These are phyloP conservation scores for Spiromastix sp. DNA, from an alignment of 2,329 filamentous ascomycete species.

Conservation along the genomic window DNA sequence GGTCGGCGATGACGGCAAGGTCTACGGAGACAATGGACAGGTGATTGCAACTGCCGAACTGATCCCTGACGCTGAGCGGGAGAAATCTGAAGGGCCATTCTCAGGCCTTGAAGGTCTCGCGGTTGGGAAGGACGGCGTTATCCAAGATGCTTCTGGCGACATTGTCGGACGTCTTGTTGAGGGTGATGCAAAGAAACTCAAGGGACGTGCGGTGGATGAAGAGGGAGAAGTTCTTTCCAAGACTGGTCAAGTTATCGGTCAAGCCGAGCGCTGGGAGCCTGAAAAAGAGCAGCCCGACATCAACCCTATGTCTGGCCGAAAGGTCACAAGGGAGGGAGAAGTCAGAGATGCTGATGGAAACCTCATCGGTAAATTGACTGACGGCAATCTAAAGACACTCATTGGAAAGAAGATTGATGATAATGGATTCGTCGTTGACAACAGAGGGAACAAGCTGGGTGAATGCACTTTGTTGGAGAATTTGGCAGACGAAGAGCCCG, in stretches of 20 bases:
- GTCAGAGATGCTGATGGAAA: constrained; percentile 37
- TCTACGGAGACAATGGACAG: constrained; percentile 54
- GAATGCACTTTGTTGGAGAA: constrained; percentile 54
- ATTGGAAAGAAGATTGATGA: constrained; percentile 36
- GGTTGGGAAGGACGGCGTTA: constrained; percentile 48
- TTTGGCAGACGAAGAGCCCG: constrained; percentile 30
- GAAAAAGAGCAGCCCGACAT: constrained; percentile 44
- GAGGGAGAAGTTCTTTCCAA: constrained; percentile 61
- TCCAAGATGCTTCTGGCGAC: constrained; percentile 42
- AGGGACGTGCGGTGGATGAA: constrained; percentile 56
- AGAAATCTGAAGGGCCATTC: constrained; percentile 46
- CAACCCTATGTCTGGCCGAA: constrained; percentile 48
- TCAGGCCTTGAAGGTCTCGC: constrained; percentile 48
- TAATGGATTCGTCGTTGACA: constrained; percentile 46
- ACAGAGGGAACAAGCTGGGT: constrained; percentile 53
- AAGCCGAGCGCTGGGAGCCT: constrained; percentile 58
- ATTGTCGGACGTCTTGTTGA: constrained; percentile 52
- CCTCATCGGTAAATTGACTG: constrained; percentile 35
- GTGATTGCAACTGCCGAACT: constrained; percentile 51
- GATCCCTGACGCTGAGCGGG: constrained; percentile 40
- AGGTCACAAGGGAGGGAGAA: constrained; percentile 43
- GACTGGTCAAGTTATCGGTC: constrained; percentile 56
- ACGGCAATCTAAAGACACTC: constrained; percentile 32
- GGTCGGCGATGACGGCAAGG: constrained; percentile 52
- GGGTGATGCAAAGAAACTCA: constrained; percentile 53